A percentile compares a stretch with the other conserved stretches of the same genome.
phyloP scores from a whole-genome alignment of 768 basidiomycete genomes.

The Mycena galopus region DNA sequence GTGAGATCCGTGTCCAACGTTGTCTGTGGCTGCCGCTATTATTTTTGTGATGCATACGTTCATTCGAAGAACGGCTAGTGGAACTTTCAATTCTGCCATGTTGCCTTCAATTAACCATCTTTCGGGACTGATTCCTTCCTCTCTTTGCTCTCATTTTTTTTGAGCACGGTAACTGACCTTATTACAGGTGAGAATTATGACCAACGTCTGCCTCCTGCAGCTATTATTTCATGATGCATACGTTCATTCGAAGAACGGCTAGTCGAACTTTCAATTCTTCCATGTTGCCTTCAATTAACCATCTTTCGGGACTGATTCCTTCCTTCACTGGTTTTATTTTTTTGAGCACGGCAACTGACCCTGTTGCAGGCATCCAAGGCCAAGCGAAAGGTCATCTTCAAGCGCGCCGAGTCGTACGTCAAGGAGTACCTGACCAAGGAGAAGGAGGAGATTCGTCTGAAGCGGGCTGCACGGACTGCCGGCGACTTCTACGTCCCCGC shows the following conservation, averaged over 20 bases:
- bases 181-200: no score
- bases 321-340: conserved; percentile 30
- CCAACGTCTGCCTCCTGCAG: conserved; percentile 29
- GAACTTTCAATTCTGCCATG: conserved; percentile 69
- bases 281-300: conserved; percentile 90
- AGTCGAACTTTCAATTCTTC: conserved; percentile 68
- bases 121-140: conserved; percentile 80
- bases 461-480: conserved; percentile 89
- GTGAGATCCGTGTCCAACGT: conserved; percentile 61
- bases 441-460: conserved; percentile 96
- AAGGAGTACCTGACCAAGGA: conserved; percentile 96
- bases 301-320: conserved; percentile 90
- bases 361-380: conserved; percentile 80
- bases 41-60: conserved; percentile 87
- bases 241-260: conserved; percentile 82
- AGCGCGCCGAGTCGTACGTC: conserved; percentile 97
- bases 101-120: conserved; percentile 92
- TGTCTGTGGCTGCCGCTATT: conserved; percentile 38
- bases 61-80: conserved; percentile 85
- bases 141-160: conserved; percentile 28
- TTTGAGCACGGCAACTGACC: neutral
- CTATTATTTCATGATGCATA: conserved; percentile 82
- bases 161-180: conserved; percentile 6
- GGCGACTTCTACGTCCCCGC: conserved; percentile 99
- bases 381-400: conserved; percentile 98